Evolutionary conservation across 129 eudicot genomes (phyloP).

Genomic region (carrot (Daucus carota)): DH1_v3.0 NC_030383.2:9209501-9210000

Average conservation of each 20-base stretch:
- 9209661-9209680: not conserved
- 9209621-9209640: not conserved
- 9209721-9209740: not conserved
- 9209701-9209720: not conserved
- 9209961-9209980: not conserved
- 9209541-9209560: slow-evolving; percentile 65
- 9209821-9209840: not conserved
- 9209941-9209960: not conserved
- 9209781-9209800: not conserved
- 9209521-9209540: slow-evolving; percentile 41
- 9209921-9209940: not conserved
- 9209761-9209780: not conserved
- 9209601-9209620: not conserved
- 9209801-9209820: not conserved
- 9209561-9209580: slow-evolving; percentile 43
- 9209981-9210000: not conserved
- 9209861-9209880: not conserved
- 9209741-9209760: not conserved
- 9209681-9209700: not conserved
- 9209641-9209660: too few species aligned
- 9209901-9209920: not conserved
- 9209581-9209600: slow-evolving; percentile 4
- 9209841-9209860: not conserved
- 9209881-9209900: not conserved
- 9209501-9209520: slow-evolving; percentile 50